A percentile compares a stretch with the other conserved stretches of the same genome.
Conservation (phyloP, 2,329 filamentous ascomycete species). For the Onygenales sp. region DNA sequence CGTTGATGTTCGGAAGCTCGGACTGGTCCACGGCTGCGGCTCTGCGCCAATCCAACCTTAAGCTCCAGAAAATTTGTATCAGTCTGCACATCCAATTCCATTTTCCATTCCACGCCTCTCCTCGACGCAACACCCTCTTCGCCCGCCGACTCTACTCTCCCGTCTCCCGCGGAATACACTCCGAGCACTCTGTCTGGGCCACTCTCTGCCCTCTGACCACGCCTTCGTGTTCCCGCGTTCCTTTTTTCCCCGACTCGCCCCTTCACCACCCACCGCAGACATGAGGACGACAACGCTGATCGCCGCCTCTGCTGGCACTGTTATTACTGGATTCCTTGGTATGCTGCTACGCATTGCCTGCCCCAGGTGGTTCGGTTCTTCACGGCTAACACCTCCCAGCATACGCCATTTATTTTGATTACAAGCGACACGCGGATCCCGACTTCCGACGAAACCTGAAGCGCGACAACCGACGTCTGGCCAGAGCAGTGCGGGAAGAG, state of each 20-base stretch:
- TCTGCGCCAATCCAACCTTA: background rate
- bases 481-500: constrained; percentile 39
- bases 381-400: constrained; percentile 27
- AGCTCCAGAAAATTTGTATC: background rate
- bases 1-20: background rate
- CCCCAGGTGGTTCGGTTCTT: background rate
- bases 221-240: background rate
- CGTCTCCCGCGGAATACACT: no score
- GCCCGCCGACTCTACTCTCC: no score
- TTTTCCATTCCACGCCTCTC: no score
- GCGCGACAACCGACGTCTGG: constrained; percentile 38
- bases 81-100: no score
- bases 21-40: background rate
- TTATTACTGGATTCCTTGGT: constrained; percentile 49
- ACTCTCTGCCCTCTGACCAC: no score
- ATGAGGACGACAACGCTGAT: constrained; percentile 50
- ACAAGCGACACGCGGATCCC: constrained; percentile 54
- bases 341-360: constrained; percentile 13
- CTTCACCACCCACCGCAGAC: background rate
- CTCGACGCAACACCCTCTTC: no score
- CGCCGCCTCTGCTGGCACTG: constrained; percentile 48
- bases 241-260: background rate
- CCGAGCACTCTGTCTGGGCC: no score
- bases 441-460: constrained; percentile 53
- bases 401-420: constrained; percentile 59